Conservation (phyloP, 179 eudicot species). For the Beta lomatogona region DNA sequence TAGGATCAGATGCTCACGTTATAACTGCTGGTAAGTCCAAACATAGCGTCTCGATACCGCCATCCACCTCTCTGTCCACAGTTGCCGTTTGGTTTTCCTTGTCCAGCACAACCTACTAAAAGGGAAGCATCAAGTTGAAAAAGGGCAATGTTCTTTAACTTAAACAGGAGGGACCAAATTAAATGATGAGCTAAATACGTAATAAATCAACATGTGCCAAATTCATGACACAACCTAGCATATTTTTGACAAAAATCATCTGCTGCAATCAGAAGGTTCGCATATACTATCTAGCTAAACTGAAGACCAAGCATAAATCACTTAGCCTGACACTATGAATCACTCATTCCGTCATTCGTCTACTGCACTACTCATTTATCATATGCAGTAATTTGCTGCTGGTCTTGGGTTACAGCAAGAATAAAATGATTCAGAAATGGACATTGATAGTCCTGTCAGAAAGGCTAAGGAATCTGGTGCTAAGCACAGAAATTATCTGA, state of each 20-base stretch:
- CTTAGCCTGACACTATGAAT: no score
- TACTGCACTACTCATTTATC: no score
- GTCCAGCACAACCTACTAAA: constrained; percentile 79
- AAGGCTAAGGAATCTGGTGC: no score
- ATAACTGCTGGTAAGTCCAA: constrained; percentile 89
- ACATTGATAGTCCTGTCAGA: no score
- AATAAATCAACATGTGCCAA: background rate
- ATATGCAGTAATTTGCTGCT: no score
- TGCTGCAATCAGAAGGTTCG: background rate
- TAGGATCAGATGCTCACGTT: constrained; percentile 47
- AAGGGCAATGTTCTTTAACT: background rate
- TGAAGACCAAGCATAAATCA: background rate
- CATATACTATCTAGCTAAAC: background rate
- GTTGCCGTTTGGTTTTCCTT: constrained; percentile 68
- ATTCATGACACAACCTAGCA: background rate
- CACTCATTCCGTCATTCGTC: no score
- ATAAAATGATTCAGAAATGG: no score
- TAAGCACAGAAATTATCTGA: no score
- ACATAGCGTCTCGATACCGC: constrained; percentile 83
- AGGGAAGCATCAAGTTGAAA: constrained; percentile 4
- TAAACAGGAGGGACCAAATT: background rate
- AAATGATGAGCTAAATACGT: background rate
- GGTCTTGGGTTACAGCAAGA: no score
- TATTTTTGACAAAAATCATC: no score
- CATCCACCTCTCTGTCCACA: constrained; percentile 96